These are phyloP conservation scores for Backusella circina DNA, from an alignment of 192 early-diverging fungal genomes.

Conservation along the genomic window DNA sequence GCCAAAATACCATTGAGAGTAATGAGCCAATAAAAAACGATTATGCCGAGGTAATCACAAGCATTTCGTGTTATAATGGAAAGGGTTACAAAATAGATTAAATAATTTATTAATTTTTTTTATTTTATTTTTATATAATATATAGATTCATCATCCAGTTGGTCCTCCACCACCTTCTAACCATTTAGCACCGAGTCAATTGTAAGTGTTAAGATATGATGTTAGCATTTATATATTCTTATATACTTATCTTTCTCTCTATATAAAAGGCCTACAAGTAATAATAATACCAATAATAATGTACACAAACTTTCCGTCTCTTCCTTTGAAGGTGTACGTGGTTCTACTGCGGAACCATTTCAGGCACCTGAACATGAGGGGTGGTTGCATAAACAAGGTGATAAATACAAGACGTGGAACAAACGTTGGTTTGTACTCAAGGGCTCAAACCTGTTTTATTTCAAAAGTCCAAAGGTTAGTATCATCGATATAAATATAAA, in stretches of 20 bases:
- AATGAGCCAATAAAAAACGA: neutral
- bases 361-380: slow-evolving; percentile 55
- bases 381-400: slow-evolving; percentile 57
- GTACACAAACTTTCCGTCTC: slow-evolving; percentile 16
- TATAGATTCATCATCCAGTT: neutral
- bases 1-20: slow-evolving; percentile 5
- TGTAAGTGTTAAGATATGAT: neutral
- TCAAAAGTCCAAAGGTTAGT: slow-evolving; percentile 50
- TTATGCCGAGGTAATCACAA: neutral
- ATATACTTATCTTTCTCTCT: neutral
- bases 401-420: slow-evolving; percentile 59
- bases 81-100: neutral
- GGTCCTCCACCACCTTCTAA: neutral
- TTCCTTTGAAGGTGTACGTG: neutral
- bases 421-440: slow-evolving; percentile 64
- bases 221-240: neutral
- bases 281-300: neutral
- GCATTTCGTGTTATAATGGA: neutral
- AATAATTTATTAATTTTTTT: neutral
- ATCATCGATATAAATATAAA: neutral
- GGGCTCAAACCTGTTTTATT: slow-evolving; percentile 53
- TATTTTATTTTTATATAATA: neutral
- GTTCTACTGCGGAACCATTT: slow-evolving; percentile 10
- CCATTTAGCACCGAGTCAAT: neutral
- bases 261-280: neutral